Evolutionary conservation across 805 yeast species (phyloP), one percentile per base, ranked within the genome.

Genomic region (Wickerhamomyces chambardii): DNA sequence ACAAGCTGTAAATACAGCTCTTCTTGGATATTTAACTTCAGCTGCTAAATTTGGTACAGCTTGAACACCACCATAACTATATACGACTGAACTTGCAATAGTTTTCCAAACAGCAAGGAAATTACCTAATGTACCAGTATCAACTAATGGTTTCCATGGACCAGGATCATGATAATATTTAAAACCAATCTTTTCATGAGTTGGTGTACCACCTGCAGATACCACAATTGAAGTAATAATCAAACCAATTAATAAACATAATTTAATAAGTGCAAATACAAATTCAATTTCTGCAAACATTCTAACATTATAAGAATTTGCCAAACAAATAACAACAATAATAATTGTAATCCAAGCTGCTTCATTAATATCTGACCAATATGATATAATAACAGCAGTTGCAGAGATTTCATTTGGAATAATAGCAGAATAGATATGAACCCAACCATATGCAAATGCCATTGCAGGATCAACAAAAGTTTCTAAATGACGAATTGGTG

Each of bases 221-320:
- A 70, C 47, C 6, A 73, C 54, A 41, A 65, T 57, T 4, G 76
- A 77, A 17, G 70, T 53, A 34, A 75, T 66, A 34, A 75, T 56
- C 48, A 76, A 75, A 6, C 67, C 61, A 21, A 63, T 36, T 26
- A 65, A 65, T 30, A 66, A 67, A 41, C 60, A 36, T n/a, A 61
- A 58, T 38, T 73, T 73, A 31, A 66, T 51, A 27, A 64, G 40
- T 7, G 75, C 68, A 32, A 70, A 59, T 29, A 58, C 32, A 42
- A 71, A 70, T 45, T 73, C 78, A 1, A 72, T 58, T 31, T 71
- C 76, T 34, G 76, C 78, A 40, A 70, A 72, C 34, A 63, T 55
- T 35, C 48, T 49, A 19, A 61, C 62, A 36, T 61, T 63, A 33
- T 57, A 51, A 9, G 55, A 46, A 41, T 66, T 68, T 15, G 57